Conservation (phyloP, 176 grass and related monocot genomes). For the Ensete ventricosum region DNA sequence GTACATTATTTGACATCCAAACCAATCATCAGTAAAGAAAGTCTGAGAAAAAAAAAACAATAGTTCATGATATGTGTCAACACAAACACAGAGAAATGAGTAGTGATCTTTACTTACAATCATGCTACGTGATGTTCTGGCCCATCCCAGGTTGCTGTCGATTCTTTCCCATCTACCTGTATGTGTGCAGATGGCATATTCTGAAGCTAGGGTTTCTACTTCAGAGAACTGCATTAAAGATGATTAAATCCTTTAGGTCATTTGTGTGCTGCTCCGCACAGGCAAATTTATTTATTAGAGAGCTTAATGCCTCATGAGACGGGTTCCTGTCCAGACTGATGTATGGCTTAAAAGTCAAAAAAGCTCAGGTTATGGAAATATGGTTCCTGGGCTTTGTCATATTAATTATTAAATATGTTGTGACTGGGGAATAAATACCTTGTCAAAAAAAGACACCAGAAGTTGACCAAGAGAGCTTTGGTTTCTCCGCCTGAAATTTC, state of each 20-base stretch:
- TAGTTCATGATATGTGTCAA: neutral
- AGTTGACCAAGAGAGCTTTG: constrained; percentile 51
- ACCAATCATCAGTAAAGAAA: too few relatives aligned
- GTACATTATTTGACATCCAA: too few relatives aligned
- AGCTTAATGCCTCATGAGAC: too few relatives aligned
- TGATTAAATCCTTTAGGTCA: neutral
- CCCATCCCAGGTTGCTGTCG: constrained; percentile 27
- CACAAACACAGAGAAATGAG: neutral
- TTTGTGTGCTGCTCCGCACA: too few relatives aligned
- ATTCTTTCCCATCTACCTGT: constrained; percentile 40
- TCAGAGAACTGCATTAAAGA: constrained; percentile 39
- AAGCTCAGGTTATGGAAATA: too few relatives aligned
- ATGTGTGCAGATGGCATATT: constrained; percentile 59
- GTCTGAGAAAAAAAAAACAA: neutral
- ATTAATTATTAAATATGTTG: neutral
- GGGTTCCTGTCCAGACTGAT: too few relatives aligned
- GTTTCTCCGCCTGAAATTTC: constrained; percentile 39
- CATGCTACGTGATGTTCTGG: constrained; percentile 37
- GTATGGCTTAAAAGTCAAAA: too few relatives aligned
- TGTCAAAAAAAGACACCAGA: constrained; percentile 59
- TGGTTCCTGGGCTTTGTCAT: too few relatives aligned
- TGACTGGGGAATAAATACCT: constrained; percentile 29
- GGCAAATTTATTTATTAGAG: too few relatives aligned
- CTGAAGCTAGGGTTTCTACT: constrained; percentile 27
- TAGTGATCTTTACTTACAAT: constrained; percentile 46